Base-by-base conservation (phyloP, 495 filamentous ascomycete genomes). In the Aspergillus ellipticus region DNA sequence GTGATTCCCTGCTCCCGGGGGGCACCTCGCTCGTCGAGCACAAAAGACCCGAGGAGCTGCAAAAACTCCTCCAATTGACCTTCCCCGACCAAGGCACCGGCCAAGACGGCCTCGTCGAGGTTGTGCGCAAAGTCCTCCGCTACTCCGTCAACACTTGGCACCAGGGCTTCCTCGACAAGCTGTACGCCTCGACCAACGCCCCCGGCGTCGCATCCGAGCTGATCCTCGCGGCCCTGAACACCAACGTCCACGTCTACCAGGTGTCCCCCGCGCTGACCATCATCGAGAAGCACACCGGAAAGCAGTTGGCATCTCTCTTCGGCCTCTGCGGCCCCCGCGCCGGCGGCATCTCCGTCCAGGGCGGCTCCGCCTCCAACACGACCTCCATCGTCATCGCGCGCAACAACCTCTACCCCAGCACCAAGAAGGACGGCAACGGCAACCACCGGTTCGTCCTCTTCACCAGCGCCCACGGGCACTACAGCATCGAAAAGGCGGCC, bases 121-220 rank as follows among this genome's bases (percentile, higher is more conserved):
- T 82, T 3, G 76, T 93, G 24, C 72, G 82, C 56, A 79, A 84
- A 60, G 75, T 95, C 29, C 76, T 96, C 50, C 77, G 81, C 50
- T 89, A 94, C 74, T 88, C 84, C 47, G 93, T 96, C 62, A 97
- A 97, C 71, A 97, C 93, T 29, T 97, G 93, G 92, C 87, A 93
- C 68, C 90, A 92, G 65, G 94, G 92, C 7, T 96, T 98, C 72
- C 71, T 97, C 67, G 90, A 96, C 71, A 96, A 96, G 75, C 75
- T 96, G 29, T 97, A 96, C 69, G 86, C 87, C 19, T 86, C 83
- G 49, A 94, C 89, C 22, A 92, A 94, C 70, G 85, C 92, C 15
- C 89, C 90, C 19, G 92, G 92, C 15, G 77, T 96, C 0, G 82
- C 85, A 16, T 87, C 90, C 3, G 92, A 98, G 61, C 79, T 96